These are phyloP conservation scores for Annulohypoxylon nitens DNA, from an alignment of 495 filamentous ascomycete species.

Conservation along the genomic window DNA sequence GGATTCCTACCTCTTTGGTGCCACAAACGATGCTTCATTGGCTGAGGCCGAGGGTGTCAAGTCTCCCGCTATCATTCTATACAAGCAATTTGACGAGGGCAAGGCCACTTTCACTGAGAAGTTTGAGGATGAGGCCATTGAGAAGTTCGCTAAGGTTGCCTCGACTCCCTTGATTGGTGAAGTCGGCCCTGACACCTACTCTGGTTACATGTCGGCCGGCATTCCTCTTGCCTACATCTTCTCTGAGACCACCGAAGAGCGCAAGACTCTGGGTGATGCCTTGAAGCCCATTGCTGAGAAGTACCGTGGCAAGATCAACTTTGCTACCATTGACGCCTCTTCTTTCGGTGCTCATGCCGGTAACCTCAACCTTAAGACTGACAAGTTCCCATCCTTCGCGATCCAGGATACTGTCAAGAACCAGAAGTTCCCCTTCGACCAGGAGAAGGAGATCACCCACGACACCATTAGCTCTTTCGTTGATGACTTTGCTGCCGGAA, in stretches of 20 bases:
- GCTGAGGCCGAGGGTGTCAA: conserved; percentile 91
- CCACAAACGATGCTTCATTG: conserved; percentile 82
- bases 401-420: conserved; percentile 98
- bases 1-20: conserved; percentile 92
- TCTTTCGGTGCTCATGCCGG: conserved; percentile 93
- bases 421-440: conserved; percentile 95
- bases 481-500: conserved; percentile 86
- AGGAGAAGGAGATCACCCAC: conserved; percentile 81
- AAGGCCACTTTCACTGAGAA: conserved; percentile 85
- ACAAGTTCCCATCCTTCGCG: conserved; percentile 96
- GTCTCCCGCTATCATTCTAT: conserved; percentile 88
- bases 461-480: conserved; percentile 87
- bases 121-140: conserved; percentile 81
- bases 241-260: conserved; percentile 91
- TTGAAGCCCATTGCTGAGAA: conserved; percentile 76
- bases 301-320: conserved; percentile 89
- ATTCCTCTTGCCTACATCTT: conserved; percentile 98
- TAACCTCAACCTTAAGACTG: conserved; percentile 96
- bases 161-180: conserved; percentile 95
- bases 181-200: conserved; percentile 97
- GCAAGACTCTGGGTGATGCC: conserved; percentile 76
- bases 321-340: conserved; percentile 97
- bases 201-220: conserved; percentile 94
- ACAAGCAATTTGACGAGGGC: conserved; percentile 99
- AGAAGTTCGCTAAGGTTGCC: conserved; percentile 83